phyloP scores from a whole-genome alignment of 2,329 filamentous ascomycete species.

The Scopulariopsis brevicaulis region DNA sequence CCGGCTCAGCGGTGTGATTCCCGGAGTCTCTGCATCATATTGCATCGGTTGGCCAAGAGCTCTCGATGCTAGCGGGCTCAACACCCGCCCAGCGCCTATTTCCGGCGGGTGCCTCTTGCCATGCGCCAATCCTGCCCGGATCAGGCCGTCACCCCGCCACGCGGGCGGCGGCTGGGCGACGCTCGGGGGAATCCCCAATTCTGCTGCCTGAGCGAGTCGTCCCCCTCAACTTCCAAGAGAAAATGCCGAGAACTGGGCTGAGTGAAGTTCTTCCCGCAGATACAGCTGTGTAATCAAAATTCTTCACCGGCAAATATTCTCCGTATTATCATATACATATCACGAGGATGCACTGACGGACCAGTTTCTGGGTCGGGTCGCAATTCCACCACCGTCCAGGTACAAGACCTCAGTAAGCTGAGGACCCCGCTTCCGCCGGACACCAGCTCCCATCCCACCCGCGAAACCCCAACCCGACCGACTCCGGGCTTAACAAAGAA shows the following conservation, averaged over 20 bases:
- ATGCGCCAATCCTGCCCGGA: background rate
- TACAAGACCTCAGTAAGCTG: background rate
- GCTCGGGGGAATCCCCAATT: background rate
- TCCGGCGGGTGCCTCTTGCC: background rate
- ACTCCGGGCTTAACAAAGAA: background rate
- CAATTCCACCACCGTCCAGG: background rate
- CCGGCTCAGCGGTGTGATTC: background rate
- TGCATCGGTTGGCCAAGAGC: constrained; percentile 2
- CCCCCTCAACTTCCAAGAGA: background rate
- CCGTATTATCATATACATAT: background rate
- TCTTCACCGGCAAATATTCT: background rate
- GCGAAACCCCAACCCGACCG: background rate
- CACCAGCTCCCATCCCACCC: background rate
- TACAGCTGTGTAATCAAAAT: background rate
- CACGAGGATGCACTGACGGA: background rate
- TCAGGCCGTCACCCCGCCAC: background rate
- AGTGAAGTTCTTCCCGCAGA: too few relatives aligned
- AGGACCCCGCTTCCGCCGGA: background rate
- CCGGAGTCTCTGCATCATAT: background rate
- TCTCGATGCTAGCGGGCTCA: background rate
- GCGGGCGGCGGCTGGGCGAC: background rate
- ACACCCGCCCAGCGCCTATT: constrained; percentile 4
- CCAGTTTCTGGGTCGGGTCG: background rate
- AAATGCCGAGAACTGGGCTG: background rate
- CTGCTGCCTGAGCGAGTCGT: background rate